phyloP scores from a whole-genome alignment of 2,329 filamentous ascomycete species.

The Hypoxylon sp. region DNA sequence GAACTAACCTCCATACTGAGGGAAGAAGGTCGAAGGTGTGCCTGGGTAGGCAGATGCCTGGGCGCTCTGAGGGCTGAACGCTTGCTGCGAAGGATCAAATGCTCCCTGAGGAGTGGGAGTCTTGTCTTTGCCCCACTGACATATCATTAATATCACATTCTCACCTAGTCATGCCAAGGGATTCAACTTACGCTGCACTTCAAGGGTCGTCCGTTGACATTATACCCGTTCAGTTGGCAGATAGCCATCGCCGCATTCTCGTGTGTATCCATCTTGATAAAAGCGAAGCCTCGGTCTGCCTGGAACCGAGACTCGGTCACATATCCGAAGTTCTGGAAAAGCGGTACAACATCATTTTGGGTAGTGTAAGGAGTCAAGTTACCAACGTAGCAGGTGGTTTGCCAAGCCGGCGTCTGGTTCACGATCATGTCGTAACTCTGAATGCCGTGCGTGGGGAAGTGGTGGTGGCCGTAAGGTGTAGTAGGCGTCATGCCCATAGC shows the following conservation, averaged over 20 bases:
- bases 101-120: constrained; percentile 79
- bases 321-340: constrained; percentile 99
- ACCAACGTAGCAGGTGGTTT: constrained; percentile 98
- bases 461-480: constrained; percentile 95
- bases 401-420: constrained; percentile 95
- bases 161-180: constrained; percentile 29
- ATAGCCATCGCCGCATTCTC: constrained; percentile 99
- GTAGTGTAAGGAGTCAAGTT: constrained; percentile 98
- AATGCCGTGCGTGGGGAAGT: constrained; percentile 96
- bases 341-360: constrained; percentile 94
- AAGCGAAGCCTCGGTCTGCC: constrained; percentile 96
- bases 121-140: constrained; percentile 98
- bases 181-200: constrained; percentile 93
- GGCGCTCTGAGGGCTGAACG: constrained; percentile 80
- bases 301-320: constrained; percentile 98
- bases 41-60: constrained; percentile 80
- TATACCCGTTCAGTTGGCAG: constrained; percentile 97
- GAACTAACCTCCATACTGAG: constrained; percentile 86
- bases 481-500: constrained; percentile 99
- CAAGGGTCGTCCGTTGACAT: constrained; percentile 94
- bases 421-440: constrained; percentile 99
- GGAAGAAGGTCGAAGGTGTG: constrained; percentile 87
- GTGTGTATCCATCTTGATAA: constrained; percentile 99
- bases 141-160: constrained; percentile 53
- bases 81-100: constrained; percentile 83